Evolutionary conservation across 306 rosid genomes (phyloP), one percentile per base, ranked within the genome.

Genomic region (Benincasa hispida): DNA sequence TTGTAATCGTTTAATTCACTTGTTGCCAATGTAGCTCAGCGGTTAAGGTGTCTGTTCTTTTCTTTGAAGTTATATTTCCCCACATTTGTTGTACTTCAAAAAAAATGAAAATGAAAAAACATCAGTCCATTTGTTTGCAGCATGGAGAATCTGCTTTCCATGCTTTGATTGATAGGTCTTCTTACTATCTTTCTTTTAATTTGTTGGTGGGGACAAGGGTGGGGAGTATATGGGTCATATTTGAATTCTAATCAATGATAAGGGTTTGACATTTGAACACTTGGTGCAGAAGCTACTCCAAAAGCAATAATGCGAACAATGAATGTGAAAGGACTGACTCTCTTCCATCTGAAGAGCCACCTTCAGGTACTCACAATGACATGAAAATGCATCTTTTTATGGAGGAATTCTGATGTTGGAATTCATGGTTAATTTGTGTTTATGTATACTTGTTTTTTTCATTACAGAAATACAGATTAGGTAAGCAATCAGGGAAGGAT

Each of bases 301-400:
- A 93, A 93, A 86, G 98, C 98, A 57, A 91, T 93, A 79, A 86
- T 93, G 98, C 92, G 98, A 86, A 93, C 98, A 41, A 93, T 93
- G 98, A 93, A 93, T 87, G 97, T 93, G 81, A 93, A 93, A 92
- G 98, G 98, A 51, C 84, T 93, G 80, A 93, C 98, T 67, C 93
- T 93, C 69, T 93, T 93, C 85, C 98, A 93, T 87, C 86, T 93
- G 67, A 93, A 93, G 96, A 93, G 98, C 83, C 98, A 93, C 86
- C 97, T 93, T 47, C 98, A 93, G 98, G 98, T 91, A 82, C 80
- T 67, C 82, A 76, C 58, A 66, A 19, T 5, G 74, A 12, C 42
- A 53, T 78, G 15, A 34, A 58, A 27, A 79, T 10, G 39, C 74
- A 6, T 66, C 55, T 55, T 19, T 14, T 6, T 41, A 68, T 41